Conservation (phyloP, 2,329 filamentous ascomycete species). For the Trichoderma sp. region DNA sequence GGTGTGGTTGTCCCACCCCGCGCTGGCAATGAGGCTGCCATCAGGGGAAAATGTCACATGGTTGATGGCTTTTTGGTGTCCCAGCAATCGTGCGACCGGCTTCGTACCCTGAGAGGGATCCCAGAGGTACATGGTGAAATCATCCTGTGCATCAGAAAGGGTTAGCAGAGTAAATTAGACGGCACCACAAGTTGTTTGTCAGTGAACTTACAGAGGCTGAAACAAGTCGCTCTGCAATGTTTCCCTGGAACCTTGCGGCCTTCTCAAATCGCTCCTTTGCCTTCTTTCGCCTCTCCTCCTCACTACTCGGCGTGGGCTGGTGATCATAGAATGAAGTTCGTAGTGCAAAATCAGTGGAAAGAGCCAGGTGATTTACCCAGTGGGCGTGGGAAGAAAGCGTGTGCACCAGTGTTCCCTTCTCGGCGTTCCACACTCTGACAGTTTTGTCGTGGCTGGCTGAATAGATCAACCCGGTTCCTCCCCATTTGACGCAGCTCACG, state of each 20-base stretch:
- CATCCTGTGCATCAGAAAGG: slow-evolving; percentile 55
- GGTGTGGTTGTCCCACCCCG: slow-evolving; percentile 91
- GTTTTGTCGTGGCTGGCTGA: slow-evolving; percentile 89
- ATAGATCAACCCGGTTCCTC: slow-evolving; percentile 83
- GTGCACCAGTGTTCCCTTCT: slow-evolving; percentile 77
- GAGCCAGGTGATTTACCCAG: slow-evolving; percentile 92
- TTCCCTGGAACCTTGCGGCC: slow-evolving; percentile 75
- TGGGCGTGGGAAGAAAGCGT: slow-evolving; percentile 83
- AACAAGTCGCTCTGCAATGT: slow-evolving; percentile 80
- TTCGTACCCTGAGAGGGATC: slow-evolving; percentile 78
- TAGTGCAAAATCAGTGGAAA: slow-evolving; percentile 90
- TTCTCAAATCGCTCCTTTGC: slow-evolving; percentile 84
- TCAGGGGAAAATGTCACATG: slow-evolving; percentile 94
- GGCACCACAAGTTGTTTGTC: not conserved
- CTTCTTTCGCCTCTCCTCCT: slow-evolving; percentile 72
- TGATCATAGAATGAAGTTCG: slow-evolving; percentile 89
- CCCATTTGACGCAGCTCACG: slow-evolving; percentile 92
- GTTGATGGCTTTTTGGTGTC: slow-evolving; percentile 96
- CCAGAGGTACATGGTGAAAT: slow-evolving; percentile 97
- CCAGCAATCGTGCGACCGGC: slow-evolving; percentile 83
- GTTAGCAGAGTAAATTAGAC: not conserved
- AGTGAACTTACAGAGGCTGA: slow-evolving; percentile 66
- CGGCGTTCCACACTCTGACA: slow-evolving; percentile 85
- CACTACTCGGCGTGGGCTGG: slow-evolving; percentile 66
- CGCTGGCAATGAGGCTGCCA: slow-evolving; percentile 82